Conservation (phyloP, 257 asterid species). For the Paraleonurus japonicus region DNA sequence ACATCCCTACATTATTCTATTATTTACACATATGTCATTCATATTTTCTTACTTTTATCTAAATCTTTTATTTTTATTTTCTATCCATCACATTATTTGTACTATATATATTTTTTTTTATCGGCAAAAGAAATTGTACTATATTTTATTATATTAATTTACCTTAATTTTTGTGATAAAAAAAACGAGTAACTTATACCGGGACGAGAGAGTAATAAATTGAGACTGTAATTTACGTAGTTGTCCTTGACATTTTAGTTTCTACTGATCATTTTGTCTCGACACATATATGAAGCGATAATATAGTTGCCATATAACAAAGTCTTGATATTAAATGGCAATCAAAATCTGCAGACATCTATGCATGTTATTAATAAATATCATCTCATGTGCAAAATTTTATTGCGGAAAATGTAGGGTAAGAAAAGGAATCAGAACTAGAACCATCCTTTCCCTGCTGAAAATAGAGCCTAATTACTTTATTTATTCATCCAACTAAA, state of each 20-base stretch:
- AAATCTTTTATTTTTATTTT: no score
- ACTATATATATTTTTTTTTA: no score
- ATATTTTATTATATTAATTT: no score
- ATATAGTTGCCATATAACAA: background rate
- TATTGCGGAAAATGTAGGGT: constrained; percentile 15
- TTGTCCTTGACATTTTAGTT: background rate
- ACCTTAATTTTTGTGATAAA: no score
- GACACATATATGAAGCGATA: background rate
- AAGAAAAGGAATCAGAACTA: constrained; percentile 17
- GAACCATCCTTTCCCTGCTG: constrained; percentile 37
- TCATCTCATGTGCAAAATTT: constrained; percentile 31
- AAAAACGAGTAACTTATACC: no score
- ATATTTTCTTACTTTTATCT: no score
- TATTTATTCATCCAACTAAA: constrained; percentile 31
- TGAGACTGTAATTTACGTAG: background rate
- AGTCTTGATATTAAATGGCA: constrained; percentile 3
- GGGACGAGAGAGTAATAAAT: no score
- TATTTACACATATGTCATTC: no score
- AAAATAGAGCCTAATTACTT: constrained; percentile 28
- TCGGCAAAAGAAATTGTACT: no score
- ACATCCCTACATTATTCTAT: no score
- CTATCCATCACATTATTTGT: no score
- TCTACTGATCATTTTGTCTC: background rate
- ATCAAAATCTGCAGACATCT: background rate
- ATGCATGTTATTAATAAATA: constrained; percentile 21